Evolutionary conservation across 2,329 filamentous ascomycete species (phyloP).

Genomic region (Curvularia eragrostidis): DNA sequence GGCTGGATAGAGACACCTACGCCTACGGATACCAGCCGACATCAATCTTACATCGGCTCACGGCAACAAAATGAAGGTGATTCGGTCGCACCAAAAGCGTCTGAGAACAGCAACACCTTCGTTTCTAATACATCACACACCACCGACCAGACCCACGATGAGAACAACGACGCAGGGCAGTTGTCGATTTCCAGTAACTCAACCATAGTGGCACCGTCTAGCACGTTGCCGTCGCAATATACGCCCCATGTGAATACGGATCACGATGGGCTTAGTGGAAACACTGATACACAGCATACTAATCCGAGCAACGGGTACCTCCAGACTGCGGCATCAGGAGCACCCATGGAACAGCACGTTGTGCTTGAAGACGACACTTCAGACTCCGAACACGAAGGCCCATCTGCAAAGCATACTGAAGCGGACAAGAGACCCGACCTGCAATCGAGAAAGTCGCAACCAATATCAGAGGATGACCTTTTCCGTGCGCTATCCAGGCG

Average conservation of each 20-base stretch:
- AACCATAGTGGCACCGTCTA: constrained; percentile 19
- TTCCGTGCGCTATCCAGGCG: constrained; percentile 59
- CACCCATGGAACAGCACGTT: constrained; percentile 23
- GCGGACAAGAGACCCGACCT: constrained; percentile 28
- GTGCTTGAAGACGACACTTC: constrained; percentile 25
- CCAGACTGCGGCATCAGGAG: constrained; percentile 5
- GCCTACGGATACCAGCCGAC: constrained; percentile 33
- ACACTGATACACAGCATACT: neutral
- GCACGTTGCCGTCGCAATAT: constrained; percentile 4
- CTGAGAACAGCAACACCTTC: constrained; percentile 12
- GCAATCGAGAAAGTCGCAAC: constrained; percentile 30
- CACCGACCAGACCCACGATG: constrained; percentile 23
- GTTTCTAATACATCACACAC: constrained; percentile 32
- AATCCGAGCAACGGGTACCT: neutral
- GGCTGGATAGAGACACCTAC: constrained; percentile 47
- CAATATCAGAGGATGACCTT: constrained; percentile 60
- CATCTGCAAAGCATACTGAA: constrained; percentile 27
- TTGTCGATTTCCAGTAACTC: constrained; percentile 23
- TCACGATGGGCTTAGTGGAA: neutral
- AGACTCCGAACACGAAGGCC: constrained; percentile 33
- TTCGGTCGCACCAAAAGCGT: constrained; percentile 1
- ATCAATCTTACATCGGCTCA: constrained; percentile 33
- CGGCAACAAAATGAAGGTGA: constrained; percentile 17
- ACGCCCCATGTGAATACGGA: neutral
- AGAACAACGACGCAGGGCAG: constrained; percentile 12